Conservation (phyloP, 1,139 yeast species). For the Barnettozyma hawaiiensis region DNA sequence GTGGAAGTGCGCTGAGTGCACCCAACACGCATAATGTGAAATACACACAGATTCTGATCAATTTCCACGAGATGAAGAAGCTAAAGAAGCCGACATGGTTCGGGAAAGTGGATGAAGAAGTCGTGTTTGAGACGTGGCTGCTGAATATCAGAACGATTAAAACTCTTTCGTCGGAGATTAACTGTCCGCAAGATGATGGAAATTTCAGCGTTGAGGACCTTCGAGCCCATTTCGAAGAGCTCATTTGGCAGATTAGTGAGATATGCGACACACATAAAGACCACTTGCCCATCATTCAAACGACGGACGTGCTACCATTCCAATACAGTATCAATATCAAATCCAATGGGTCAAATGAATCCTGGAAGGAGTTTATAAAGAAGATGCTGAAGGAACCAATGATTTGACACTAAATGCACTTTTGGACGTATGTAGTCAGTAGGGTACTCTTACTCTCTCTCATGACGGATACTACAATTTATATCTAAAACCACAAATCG, state of each 20-base stretch:
- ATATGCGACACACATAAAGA: slow-evolving; percentile 50
- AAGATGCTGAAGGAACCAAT: slow-evolving; percentile 22
- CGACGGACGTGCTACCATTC: slow-evolving; percentile 62
- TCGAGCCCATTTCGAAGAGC: slow-evolving; percentile 11
- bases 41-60: slow-evolving; percentile 28
- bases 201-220: slow-evolving; percentile 7
- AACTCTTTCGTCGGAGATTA: not conserved
- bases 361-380: slow-evolving; percentile 24
- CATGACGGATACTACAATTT: not conserved
- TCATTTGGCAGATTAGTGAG: slow-evolving; percentile 42
- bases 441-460: not conserved
- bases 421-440: not conserved
- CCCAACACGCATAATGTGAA: slow-evolving; percentile 12
- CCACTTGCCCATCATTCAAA: slow-evolving; percentile 71
- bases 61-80: slow-evolving; percentile 32
- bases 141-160: slow-evolving; percentile 32
- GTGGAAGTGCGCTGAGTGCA: slow-evolving; percentile 5
- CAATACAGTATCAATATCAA: slow-evolving; percentile 45
- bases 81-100: slow-evolving; percentile 35
- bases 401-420: slow-evolving; percentile 3
- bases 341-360: slow-evolving; percentile 14
- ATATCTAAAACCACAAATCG: not conserved
- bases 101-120: slow-evolving; percentile 34
- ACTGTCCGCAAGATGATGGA: slow-evolving; percentile 3
- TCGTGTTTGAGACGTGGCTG: slow-evolving; percentile 48